Percentiles rank a stretch among this genome's conserved stretches.
phyloP scores from a whole-genome alignment of 83 land plant species.

The Picea abies region DNA sequence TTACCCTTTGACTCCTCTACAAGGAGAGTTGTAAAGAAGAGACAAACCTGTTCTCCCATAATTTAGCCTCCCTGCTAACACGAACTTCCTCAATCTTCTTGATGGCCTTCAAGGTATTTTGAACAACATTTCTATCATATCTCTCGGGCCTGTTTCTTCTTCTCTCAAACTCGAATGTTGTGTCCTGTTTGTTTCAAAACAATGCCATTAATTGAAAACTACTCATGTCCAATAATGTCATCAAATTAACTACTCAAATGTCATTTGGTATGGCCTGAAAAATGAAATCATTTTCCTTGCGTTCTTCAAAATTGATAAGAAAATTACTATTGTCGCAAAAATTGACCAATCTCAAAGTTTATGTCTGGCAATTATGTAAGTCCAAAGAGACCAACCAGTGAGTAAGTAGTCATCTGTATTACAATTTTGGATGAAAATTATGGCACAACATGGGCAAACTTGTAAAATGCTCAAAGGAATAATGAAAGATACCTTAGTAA shows the following conservation, averaged over 20 bases:
- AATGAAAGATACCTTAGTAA: conserved; percentile 65
- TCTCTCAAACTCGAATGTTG: conserved; percentile 98
- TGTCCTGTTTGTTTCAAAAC: conserved; percentile 51
- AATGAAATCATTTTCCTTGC: background rate
- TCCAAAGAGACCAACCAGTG: background rate
- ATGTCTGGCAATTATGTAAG: background rate
- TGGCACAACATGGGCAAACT: background rate
- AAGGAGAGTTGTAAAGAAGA: background rate
- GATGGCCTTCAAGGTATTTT: conserved; percentile 88
- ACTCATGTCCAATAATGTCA: background rate
- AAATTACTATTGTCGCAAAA: background rate
- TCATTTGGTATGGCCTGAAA: background rate
- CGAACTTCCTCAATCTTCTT: conserved; percentile 86
- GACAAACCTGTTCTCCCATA: conserved; percentile 70
- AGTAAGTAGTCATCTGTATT: background rate
- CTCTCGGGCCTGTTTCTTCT: conserved; percentile 97
- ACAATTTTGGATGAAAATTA: background rate
- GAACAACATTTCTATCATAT: conserved; percentile 82
- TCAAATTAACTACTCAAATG: background rate
- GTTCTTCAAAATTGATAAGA: background rate
- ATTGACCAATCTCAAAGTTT: background rate
- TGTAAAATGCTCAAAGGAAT: background rate
- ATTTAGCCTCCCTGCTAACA: conserved; percentile 57
- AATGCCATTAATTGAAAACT: background rate
- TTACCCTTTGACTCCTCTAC: background rate